These are phyloP conservation scores for Penicillium sumatraense DNA, from an alignment of 2,329 filamentous ascomycete species.

Conservation along the genomic window DNA sequence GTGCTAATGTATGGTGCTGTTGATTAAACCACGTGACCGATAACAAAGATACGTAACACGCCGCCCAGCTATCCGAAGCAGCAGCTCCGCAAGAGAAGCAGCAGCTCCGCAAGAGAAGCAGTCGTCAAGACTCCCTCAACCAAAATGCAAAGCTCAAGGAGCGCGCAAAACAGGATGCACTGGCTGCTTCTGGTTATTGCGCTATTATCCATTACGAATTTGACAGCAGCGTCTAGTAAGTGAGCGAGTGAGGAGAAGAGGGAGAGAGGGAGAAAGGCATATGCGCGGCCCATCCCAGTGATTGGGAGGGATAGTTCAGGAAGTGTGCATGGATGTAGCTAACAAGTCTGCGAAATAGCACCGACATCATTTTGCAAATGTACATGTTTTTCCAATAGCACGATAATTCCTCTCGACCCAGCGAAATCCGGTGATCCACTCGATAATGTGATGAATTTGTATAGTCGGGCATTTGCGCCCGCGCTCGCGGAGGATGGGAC, in stretches of 20 bases:
- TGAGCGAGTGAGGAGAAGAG: too few relatives aligned
- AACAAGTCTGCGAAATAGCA: conserved; percentile 33
- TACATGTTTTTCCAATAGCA: conserved; percentile 70
- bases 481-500: conserved; percentile 12
- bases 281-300: too few relatives aligned
- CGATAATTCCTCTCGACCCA: conserved; percentile 67
- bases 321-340: too few relatives aligned
- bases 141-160: conserved; percentile 26
- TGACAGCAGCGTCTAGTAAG: conserved; percentile 43
- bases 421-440: conserved; percentile 25
- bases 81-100: too few relatives aligned
- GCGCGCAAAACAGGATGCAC: conserved; percentile 16
- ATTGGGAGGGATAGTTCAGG: too few relatives aligned
- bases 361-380: conserved; percentile 73
- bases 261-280: too few relatives aligned
- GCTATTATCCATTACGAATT: conserved; percentile 32
- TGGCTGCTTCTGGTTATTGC: conserved; percentile 32
- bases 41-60: too few relatives aligned
- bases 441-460: conserved; percentile 26
- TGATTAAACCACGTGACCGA: too few relatives aligned
- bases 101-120: neutral
- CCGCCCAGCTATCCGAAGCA: too few relatives aligned
- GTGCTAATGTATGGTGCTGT: too few relatives aligned
- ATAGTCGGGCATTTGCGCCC: conserved; percentile 19
- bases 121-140: neutral